A percentile compares a stretch with the other conserved stretches of the same genome.
phyloP scores from a whole-genome alignment of 441 rosid genomes.

The Erodium moschatum region DNA sequence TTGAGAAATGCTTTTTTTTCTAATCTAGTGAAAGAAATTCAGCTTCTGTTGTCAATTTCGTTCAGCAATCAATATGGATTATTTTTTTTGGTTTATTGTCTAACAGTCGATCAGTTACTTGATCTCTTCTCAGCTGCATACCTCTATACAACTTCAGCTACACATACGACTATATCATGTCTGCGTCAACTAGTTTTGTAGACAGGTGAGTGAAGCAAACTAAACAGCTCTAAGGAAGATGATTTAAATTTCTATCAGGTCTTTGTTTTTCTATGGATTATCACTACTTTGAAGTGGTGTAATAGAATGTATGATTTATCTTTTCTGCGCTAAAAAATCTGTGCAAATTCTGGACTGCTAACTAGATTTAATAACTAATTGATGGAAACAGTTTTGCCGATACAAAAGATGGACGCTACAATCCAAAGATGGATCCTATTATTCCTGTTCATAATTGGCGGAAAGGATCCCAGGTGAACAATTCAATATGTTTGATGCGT shows the following conservation, averaged over 20 bases:
- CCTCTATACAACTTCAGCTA: slow-evolving; percentile 93
- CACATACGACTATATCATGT: slow-evolving; percentile 78
- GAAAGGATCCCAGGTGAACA: slow-evolving; percentile 90
- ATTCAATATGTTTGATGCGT: slow-evolving; percentile 14
- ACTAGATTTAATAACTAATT: slow-evolving; percentile 2
- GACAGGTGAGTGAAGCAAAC: slow-evolving; percentile 61
- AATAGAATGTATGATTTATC: neutral
- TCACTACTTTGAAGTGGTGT: neutral
- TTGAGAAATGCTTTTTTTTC: slow-evolving; percentile 10
- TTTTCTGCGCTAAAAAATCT: slow-evolving; percentile 4
- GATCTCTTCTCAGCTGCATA: slow-evolving; percentile 78
- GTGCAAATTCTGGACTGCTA: slow-evolving; percentile 9
- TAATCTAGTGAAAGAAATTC: neutral
- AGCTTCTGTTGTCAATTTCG: neutral
- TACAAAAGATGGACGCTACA: slow-evolving; percentile 89
- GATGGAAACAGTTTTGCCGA: slow-evolving; percentile 76
- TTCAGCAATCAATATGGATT: neutral
- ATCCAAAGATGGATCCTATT: slow-evolving; percentile 74
- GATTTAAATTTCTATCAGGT: neutral
- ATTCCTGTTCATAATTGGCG: slow-evolving; percentile 86
- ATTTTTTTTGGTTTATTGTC: slow-evolving; percentile 20
- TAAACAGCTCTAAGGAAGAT: neutral
- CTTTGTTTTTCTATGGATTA: neutral
- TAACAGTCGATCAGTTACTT: slow-evolving; percentile 35
- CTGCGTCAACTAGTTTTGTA: slow-evolving; percentile 77